Percentiles rank a stretch among this genome's conserved stretches.
Evolutionary conservation across 805 yeast genomes (phyloP).

Genomic region (Candida ascalaphidarum): DNA sequence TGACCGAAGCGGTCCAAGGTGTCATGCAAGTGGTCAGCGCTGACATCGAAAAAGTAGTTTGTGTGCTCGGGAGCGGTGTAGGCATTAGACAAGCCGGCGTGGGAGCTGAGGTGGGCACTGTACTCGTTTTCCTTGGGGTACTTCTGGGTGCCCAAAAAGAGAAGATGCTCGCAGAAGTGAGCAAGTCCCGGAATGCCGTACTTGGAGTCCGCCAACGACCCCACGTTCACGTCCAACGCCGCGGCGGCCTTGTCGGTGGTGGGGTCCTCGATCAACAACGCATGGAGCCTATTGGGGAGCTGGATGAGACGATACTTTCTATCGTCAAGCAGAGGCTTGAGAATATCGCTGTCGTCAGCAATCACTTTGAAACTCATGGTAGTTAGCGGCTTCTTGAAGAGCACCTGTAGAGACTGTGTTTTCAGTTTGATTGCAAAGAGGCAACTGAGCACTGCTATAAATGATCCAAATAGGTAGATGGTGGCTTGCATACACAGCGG

Average conservation of each 20-base stretch:
- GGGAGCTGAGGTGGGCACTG: slow-evolving; percentile 64
- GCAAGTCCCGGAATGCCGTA: slow-evolving; percentile 62
- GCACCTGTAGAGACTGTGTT: too few species aligned
- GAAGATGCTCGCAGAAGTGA: slow-evolving; percentile 58
- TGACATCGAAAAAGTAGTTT: slow-evolving; percentile 83
- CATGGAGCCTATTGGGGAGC: slow-evolving; percentile 50
- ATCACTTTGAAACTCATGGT: slow-evolving; percentile 7
- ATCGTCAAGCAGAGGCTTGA: slow-evolving; percentile 57
- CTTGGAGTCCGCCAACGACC: slow-evolving; percentile 63
- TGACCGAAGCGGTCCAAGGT: slow-evolving; percentile 92
- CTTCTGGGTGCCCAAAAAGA: slow-evolving; percentile 74
- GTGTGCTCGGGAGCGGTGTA: slow-evolving; percentile 86
- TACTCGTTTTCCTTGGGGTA: slow-evolving; percentile 73
- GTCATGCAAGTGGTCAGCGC: slow-evolving; percentile 67
- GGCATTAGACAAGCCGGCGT: slow-evolving; percentile 88
- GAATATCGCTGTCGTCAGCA: slow-evolving; percentile 22
- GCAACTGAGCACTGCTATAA: too few species aligned
- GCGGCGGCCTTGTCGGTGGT: slow-evolving; percentile 72
- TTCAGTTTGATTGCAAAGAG: too few species aligned
- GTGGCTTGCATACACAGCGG: too few species aligned
- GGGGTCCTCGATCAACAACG: slow-evolving; percentile 59
- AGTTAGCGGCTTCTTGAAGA: neutral
- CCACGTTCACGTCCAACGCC: slow-evolving; percentile 70
- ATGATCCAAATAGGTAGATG: too few species aligned
- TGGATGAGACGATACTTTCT: slow-evolving; percentile 62